phyloP scores from a whole-genome alignment of 129 eudicot genomes.

The Scalesia atractyloides region DNA sequence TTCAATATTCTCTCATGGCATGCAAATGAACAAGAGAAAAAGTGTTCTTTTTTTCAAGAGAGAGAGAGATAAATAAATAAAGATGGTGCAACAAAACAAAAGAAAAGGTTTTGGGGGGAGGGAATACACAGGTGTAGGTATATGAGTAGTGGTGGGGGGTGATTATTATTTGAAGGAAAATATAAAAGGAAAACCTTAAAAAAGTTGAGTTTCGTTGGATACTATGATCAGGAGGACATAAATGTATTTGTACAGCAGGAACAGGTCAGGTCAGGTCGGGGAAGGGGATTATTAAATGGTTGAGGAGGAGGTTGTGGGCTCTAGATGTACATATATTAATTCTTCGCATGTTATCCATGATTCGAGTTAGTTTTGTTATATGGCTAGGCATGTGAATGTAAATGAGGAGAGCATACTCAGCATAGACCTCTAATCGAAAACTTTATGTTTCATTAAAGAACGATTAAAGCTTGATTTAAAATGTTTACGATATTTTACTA shows the following conservation, averaged over 20 bases:
- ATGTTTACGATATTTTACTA: no score
- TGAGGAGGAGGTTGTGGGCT: constrained; percentile 29
- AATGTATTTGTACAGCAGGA: constrained; percentile 24
- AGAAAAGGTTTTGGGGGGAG: constrained; percentile 12
- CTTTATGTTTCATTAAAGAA: no score
- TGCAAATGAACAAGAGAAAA: constrained; percentile 31
- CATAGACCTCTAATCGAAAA: no score
- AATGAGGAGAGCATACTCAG: neutral
- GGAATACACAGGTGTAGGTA: constrained; percentile 25
- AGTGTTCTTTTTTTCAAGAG: constrained; percentile 8
- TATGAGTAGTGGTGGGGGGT: constrained; percentile 22
- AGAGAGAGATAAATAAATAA: constrained; percentile 14
- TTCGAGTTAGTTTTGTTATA: constrained; percentile 6
- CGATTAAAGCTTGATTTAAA: no score
- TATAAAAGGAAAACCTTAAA: constrained; percentile 20
- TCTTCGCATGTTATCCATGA: constrained; percentile 43
- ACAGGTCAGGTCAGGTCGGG: constrained; percentile 2
- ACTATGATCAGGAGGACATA: constrained; percentile 60
- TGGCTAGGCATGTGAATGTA: constrained; percentile 12
- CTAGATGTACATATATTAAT: constrained; percentile 23
- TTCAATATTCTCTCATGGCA: constrained; percentile 20
- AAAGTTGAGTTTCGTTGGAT: constrained; percentile 41
- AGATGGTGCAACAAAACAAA: constrained; percentile 27
- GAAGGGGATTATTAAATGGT: constrained; percentile 9
- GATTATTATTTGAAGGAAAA: constrained; percentile 8